These are phyloP conservation scores for Gymnopilus dilepis DNA, from an alignment of 768 basidiomycete species.

Conservation along the genomic window DNA sequence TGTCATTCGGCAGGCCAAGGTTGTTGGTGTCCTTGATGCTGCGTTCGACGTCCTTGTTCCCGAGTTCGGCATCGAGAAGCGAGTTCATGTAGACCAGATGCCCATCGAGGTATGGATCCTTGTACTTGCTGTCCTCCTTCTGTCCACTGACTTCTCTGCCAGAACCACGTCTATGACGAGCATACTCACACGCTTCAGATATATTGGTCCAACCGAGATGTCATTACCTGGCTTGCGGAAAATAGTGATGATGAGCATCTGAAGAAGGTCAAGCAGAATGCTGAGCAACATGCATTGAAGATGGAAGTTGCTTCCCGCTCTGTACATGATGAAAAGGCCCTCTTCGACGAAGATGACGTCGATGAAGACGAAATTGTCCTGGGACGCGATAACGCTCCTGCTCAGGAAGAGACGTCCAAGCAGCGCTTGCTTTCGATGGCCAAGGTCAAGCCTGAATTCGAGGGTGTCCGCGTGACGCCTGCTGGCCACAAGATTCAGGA, in stretches of 20 bases:
- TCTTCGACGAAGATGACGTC: slow-evolving; percentile 88
- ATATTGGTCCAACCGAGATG: slow-evolving; percentile 95
- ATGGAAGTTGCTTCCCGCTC: slow-evolving; percentile 91
- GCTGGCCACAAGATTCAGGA: slow-evolving; percentile 96
- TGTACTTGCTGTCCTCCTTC: neutral
- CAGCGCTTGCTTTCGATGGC: slow-evolving; percentile 81
- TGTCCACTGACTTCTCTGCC: slow-evolving; percentile 27
- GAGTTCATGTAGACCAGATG: slow-evolving; percentile 99
- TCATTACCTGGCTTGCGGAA: slow-evolving; percentile 93
- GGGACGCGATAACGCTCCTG: slow-evolving; percentile 53
- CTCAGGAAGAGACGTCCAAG: slow-evolving; percentile 65
- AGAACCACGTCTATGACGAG: slow-evolving; percentile 98
- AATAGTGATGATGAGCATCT: slow-evolving; percentile 96
- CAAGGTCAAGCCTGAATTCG: slow-evolving; percentile 79
- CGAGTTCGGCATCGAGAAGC: slow-evolving; percentile 98
- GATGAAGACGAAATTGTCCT: slow-evolving; percentile 86
- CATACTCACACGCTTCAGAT: slow-evolving; percentile 91
- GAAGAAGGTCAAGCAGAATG: slow-evolving; percentile 91
- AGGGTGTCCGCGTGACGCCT: slow-evolving; percentile 73
- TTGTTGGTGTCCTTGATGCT: slow-evolving; percentile 94
- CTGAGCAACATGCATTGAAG: slow-evolving; percentile 88
- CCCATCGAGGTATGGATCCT: slow-evolving; percentile 81
- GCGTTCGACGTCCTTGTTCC: slow-evolving; percentile 97
- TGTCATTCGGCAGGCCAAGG: slow-evolving; percentile 93
- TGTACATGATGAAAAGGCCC: slow-evolving; percentile 83